Evolutionary conservation across 495 filamentous ascomycete genomes (phyloP), one percentile per base, ranked within the genome.

Genomic region (Aspergillus nanangensis): DNA sequence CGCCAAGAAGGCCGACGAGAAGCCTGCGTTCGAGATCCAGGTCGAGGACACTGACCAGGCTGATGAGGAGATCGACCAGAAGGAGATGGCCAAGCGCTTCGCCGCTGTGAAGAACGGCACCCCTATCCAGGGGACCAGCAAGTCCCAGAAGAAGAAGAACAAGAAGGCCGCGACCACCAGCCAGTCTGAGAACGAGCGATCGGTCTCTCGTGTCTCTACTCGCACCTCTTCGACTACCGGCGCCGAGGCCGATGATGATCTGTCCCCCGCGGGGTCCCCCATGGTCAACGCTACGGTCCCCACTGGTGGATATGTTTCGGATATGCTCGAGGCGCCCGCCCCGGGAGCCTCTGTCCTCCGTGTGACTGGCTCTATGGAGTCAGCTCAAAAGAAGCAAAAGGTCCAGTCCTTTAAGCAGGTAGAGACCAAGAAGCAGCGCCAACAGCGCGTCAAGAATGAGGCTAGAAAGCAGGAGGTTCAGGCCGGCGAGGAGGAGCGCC

Each of bases 361-460:
- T 17, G 66, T 95, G 35, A 90, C 84, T 34, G 80, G 81, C 33
- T 66, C 74, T 4, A 71, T 78, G 23, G 78, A 85, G 51, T 69
- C 69, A 34, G 77, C 79, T 35, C 77, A 83, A 64, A 85, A 83
- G 71, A 77, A 83, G 63, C 69, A 76, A 59, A 86, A 85, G 72
- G 54, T 70, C 45, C 72, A 76, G 57, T 74, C 77, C 57, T 68
- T 67, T 61, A 69, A 73, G 59, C 61, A 66, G 41, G 76, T 73
- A 10, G 86, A 91, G 68, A 86, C 83, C 20, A 94, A 95, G 83
- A 95, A 94, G 75, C 87, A 92, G 69, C 82, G 90, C 39, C 88
- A 93, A 71, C 87, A 93, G 67, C 77, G 80, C 27, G 75, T 81
- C 62, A 95, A 92, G 78, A 81, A 77, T 40, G 88, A 94, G 67